Evolutionary conservation across 176 grass and related monocot genomes (phyloP).

Genomic region (Oryza nivara): DNA sequence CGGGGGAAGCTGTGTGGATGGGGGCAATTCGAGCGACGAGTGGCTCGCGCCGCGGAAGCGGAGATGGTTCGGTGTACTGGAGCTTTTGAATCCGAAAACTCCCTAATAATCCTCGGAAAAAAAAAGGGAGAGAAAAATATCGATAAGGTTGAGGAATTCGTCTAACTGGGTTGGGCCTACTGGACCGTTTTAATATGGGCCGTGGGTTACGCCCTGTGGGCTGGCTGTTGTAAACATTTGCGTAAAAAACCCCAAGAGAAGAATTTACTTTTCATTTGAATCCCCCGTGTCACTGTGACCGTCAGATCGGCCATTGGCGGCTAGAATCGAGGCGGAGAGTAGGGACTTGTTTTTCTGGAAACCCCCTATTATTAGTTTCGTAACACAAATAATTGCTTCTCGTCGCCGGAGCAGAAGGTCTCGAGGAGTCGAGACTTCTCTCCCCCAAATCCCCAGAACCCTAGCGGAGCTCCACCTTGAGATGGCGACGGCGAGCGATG

Average conservation of each 20-base stretch:
- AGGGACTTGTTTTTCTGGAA: neutral
- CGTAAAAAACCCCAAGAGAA: neutral
- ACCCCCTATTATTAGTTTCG: neutral
- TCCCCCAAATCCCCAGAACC: constrained; percentile 50
- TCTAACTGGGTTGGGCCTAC: neutral
- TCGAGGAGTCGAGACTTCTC: no score
- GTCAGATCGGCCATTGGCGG: neutral
- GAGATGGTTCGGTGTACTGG: no score
- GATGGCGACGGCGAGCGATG: constrained; percentile 46
- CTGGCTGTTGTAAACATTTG: neutral
- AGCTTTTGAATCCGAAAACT: neutral
- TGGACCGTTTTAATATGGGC: neutral
- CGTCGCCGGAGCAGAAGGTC: neutral
- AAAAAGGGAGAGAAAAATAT: neutral
- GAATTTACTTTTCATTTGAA: neutral
- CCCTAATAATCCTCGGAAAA: neutral
- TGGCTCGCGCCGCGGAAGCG: neutral
- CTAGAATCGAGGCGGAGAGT: neutral
- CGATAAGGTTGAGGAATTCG: neutral
- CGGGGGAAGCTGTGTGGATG: neutral
- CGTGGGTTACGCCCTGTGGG: neutral
- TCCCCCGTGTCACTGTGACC: neutral
- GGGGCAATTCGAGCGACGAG: neutral
- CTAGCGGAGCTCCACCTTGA: constrained; percentile 31
- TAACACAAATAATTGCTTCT: neutral